Evolutionary conservation across 352 stramenopile species (phyloP).

Genomic region (Pythium brachiatum): DNA sequence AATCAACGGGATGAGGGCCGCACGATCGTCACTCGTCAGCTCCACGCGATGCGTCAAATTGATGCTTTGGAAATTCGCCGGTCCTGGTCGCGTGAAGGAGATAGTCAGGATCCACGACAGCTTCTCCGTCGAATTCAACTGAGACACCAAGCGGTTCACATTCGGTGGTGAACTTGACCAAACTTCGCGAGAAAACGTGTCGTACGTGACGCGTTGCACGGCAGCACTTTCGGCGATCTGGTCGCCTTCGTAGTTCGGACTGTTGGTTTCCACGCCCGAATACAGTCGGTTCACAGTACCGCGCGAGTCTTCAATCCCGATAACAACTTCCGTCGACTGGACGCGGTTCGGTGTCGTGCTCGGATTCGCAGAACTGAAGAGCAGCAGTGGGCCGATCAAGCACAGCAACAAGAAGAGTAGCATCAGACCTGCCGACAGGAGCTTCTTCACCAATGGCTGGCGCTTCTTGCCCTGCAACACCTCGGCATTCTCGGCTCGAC

Average conservation of each 20-base stretch:
- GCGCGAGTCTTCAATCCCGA: constrained; percentile 72
- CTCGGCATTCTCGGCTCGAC: constrained; percentile 55
- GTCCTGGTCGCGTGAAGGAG: constrained; percentile 63
- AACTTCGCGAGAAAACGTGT: constrained; percentile 70
- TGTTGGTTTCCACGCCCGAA: constrained; percentile 72
- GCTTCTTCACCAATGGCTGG: constrained; percentile 61
- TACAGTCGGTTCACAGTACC: constrained; percentile 79
- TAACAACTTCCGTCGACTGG: constrained; percentile 53
- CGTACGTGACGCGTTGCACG: constrained; percentile 76
- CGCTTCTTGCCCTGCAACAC: constrained; percentile 79
- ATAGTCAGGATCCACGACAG: constrained; percentile 78
- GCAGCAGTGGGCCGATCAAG: constrained; percentile 66
- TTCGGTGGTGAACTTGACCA: constrained; percentile 74
- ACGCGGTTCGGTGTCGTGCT: constrained; percentile 74
- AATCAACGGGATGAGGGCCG: constrained; percentile 71
- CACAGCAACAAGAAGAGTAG: constrained; percentile 75
- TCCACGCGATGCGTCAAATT: constrained; percentile 43
- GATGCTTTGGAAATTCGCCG: constrained; percentile 55
- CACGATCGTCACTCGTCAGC: constrained; percentile 61
- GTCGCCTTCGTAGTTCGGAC: constrained; percentile 58
- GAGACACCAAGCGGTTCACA: constrained; percentile 59
- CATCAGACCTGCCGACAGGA: constrained; percentile 76
- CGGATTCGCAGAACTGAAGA: constrained; percentile 87
- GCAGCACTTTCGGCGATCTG: constrained; percentile 69
- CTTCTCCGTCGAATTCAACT: constrained; percentile 63